Evolutionary conservation across 2,329 filamentous ascomycete species (phyloP), one percentile per base, ranked within the genome.

Genomic region (Coleophoma eucalyptorum): DNA sequence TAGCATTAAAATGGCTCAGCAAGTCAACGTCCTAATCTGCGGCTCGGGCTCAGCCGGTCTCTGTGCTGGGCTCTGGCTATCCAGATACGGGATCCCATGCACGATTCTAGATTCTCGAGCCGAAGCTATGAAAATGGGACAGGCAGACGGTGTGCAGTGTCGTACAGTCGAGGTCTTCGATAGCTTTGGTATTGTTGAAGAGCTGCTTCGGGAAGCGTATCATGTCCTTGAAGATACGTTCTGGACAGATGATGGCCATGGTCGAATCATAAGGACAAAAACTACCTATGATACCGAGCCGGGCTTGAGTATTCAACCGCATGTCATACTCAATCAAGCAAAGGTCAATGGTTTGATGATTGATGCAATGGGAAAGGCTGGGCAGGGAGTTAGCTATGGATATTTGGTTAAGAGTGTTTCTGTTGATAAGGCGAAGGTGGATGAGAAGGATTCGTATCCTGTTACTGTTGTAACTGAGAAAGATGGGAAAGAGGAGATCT

Each of bases 271-370:
- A 40, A 76, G 83, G 35, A 80, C 72, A 26, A 81, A 80, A 42
- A 74, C 80, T 37, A 80, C 84, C n/a, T 74, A 78, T 0, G 84
- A 88, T 65, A 84, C 79, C 1, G 77, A 78, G 42, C 73, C 75
- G 1, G 84, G 82, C 1, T 68, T 86, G 46, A 84, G 77, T 13
- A 76, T 77, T 16, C 86, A 85, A 56, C 79, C 80, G 43, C 79
- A 89, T 62, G 77, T 83, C 3, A 82, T 87, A 7, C 65, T 91
- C 40, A 86, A 89, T 57, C 87, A 90, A 64, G 87, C 85, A 10
- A 77, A 84, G 2, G 80, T 89, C 51, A 86, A 90, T 63, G 72
- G 75, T 1, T 83, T 84, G 60, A 81, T 87, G 56, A 69, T 85
- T 0, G 82, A 86, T 54, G 74, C 77, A 44, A 81, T 86, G 55